These are phyloP conservation scores for Dothidotthia symphoricarpi DNA, from an alignment of 2,329 filamentous ascomycete genomes.

Conservation along the genomic window DNA sequence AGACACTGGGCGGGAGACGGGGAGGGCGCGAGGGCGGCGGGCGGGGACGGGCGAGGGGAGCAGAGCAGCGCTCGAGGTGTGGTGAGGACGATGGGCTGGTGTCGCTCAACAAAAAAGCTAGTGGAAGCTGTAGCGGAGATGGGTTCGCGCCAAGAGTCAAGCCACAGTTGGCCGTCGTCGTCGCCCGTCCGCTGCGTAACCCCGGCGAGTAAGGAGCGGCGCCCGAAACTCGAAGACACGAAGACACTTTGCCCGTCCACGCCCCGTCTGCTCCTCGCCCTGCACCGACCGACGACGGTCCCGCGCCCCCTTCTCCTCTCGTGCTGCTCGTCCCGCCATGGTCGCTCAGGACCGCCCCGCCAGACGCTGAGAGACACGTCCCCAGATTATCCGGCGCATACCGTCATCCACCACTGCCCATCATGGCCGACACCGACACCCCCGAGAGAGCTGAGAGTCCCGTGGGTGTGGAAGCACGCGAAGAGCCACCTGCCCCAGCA, in stretches of 20 bases:
- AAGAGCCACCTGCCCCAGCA: too few species aligned
- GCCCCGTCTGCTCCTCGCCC: not conserved
- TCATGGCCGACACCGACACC: conserved; percentile 38
- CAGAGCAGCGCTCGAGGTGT: conserved; percentile 13
- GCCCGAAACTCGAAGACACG: not conserved
- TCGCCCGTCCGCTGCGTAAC: too few species aligned
- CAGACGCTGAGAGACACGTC: conserved; percentile 17
- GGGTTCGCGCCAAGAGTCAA: too few species aligned
- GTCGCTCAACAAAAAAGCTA: conserved; percentile 39
- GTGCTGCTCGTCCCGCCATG: conserved; percentile 25
- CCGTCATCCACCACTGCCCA: conserved; percentile 16
- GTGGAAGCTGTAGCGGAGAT: too few species aligned
- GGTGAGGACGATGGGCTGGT: conserved; percentile 22
- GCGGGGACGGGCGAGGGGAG: conserved; percentile 9
- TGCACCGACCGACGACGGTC: conserved; percentile 8
- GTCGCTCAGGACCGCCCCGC: conserved; percentile 18
- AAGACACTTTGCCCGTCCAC: not conserved
- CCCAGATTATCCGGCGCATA: conserved; percentile 12
- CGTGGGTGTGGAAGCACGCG: conserved; percentile 10
- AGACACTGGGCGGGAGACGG: conserved; percentile 13
- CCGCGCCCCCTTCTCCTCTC: conserved; percentile 5
- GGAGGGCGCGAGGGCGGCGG: conserved; percentile 23
- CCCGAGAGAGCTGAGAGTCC: conserved; percentile 12
- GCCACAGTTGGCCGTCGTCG: too few species aligned
- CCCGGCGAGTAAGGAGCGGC: not conserved